These are phyloP conservation scores for Eucalyptus victrix DNA, from an alignment of 345 rosid genomes.

Conservation along the genomic window DNA sequence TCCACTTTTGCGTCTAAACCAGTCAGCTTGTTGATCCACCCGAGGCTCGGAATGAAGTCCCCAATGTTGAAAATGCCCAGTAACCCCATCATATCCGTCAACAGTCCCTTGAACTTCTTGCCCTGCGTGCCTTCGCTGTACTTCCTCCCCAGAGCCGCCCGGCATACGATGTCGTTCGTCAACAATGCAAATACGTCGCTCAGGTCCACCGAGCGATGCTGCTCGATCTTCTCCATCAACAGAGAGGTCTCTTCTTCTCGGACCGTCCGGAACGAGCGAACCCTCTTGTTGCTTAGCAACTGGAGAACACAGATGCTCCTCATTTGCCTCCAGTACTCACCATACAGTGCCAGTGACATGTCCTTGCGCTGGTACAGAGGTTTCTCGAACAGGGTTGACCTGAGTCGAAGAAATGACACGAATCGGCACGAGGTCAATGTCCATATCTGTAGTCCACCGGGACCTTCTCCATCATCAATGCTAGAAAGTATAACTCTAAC, in stretches of 20 bases:
- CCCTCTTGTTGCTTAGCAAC: constrained; percentile 37
- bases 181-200: constrained; percentile 5
- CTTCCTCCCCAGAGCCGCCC: constrained; percentile 41
- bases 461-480: too few relatives aligned
- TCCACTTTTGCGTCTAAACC: constrained; percentile 3
- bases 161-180: constrained; percentile 24
- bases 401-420: too few relatives aligned
- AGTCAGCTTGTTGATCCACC: constrained; percentile 20
- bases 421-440: too few relatives aligned
- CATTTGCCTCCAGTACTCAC: constrained; percentile 63
- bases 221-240: background rate
- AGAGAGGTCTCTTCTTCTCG: constrained; percentile 27
- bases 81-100: constrained; percentile 4
- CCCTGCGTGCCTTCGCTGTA: background rate
- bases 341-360: constrained; percentile 26
- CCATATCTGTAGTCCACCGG: too few relatives aligned
- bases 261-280: constrained; percentile 12
- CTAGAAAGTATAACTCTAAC: too few relatives aligned
- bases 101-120: constrained; percentile 5
- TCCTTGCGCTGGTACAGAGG: constrained; percentile 14
- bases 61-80: constrained; percentile 25
- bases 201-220: constrained; percentile 9
- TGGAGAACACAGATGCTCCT: constrained; percentile 29
- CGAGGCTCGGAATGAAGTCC: constrained; percentile 41
- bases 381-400: too few relatives aligned